Percentiles rank a stretch among this genome's conserved stretches.
Evolutionary conservation across 164 flowering plant genomes (phyloP).

Genomic region (Dillenia suffruticosa): DNA sequence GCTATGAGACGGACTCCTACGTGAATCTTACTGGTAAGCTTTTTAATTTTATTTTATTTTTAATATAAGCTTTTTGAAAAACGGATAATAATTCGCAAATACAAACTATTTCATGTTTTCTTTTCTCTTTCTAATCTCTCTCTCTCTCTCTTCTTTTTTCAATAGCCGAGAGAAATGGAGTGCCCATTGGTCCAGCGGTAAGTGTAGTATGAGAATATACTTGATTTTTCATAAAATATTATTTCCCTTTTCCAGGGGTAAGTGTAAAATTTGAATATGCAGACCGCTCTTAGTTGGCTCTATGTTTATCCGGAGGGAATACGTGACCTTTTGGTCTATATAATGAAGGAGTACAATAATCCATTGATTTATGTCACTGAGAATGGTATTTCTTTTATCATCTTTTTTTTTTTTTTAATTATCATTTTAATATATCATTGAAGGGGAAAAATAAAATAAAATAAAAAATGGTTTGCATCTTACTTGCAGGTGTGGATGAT

Average conservation of each 20-base stretch:
- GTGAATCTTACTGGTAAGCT: conserved; percentile 3
- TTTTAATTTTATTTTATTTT: neutral
- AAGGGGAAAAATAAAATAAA: too few relatives aligned
- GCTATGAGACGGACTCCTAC: neutral
- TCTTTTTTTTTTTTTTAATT: too few relatives aligned
- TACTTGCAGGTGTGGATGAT: neutral
- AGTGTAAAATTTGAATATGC: neutral
- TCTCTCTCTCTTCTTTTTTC: neutral
- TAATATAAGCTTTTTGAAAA: neutral
- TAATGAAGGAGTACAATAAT: neutral
- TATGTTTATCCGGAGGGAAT: neutral
- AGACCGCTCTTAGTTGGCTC: neutral
- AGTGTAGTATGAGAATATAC: neutral
- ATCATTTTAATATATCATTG: too few relatives aligned
- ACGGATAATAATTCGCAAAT: too few relatives aligned
- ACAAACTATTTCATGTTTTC: neutral
- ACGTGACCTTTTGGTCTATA: neutral
- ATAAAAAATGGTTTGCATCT: too few relatives aligned
- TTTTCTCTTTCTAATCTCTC: neutral
- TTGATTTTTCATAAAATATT: too few relatives aligned
- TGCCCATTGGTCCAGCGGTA: conserved; percentile 5
- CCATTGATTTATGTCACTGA: neutral
- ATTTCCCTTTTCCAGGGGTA: too few relatives aligned
- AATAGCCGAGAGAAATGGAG: conserved; percentile 5
- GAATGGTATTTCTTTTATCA: neutral